A percentile compares a stretch with the other conserved stretches of the same genome.
phyloP scores from a whole-genome alignment of 306 rosid species.

The Quercus ilex region DNA sequence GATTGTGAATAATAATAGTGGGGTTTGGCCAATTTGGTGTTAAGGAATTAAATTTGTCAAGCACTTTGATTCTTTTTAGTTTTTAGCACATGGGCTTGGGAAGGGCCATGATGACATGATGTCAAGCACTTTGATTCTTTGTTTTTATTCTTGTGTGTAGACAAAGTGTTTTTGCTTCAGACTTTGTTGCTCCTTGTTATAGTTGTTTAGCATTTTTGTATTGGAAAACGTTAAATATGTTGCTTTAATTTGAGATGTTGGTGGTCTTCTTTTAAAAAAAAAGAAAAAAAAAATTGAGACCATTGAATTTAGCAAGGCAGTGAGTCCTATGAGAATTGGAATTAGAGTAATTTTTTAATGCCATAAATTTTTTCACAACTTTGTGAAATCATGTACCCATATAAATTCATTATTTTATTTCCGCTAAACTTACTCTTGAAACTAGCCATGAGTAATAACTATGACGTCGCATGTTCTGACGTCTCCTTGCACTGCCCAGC shows the following conservation, averaged over 20 bases:
- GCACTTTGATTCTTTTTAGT: slow-evolving; percentile 13
- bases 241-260: not conserved
- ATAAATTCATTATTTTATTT: too few relatives aligned
- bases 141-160: not conserved
- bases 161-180: not conserved
- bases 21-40: not conserved
- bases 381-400: too few relatives aligned
- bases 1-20: not conserved
- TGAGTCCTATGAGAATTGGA: too few relatives aligned
- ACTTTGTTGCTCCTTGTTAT: not conserved
- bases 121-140: slow-evolving; percentile 22
- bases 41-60: not conserved
- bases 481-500: too few relatives aligned
- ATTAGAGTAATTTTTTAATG: too few relatives aligned
- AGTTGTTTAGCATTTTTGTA: not conserved
- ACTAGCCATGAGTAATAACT: too few relatives aligned
- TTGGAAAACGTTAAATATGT: not conserved
- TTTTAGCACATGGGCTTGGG: slow-evolving; percentile 31
- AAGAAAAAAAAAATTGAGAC: too few relatives aligned
- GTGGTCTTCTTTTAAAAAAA: not conserved
- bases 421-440: too few relatives aligned
- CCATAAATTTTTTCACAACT: too few relatives aligned
- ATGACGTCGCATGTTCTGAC: too few relatives aligned
- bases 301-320: too few relatives aligned
- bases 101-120: not conserved